A percentile compares a stretch with the other conserved stretches of the same genome.
Evolutionary conservation across 176 grass and related monocot genomes (phyloP).

Genomic region (Cenchrus purpureus): DNA sequence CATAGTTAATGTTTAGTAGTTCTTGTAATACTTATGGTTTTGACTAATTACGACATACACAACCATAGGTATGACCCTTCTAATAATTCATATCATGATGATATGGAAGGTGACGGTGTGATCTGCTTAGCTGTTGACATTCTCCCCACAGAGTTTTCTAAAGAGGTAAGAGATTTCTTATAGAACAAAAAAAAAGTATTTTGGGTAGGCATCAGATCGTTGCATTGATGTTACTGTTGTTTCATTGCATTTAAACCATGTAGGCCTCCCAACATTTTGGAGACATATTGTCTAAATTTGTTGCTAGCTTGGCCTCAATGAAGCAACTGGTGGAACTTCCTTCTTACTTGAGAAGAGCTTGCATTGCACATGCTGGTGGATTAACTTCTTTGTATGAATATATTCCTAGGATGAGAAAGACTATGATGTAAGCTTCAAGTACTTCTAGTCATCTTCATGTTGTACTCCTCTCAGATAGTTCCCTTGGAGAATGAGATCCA

Average conservation of each 20-base stretch:
- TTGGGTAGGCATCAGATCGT: background rate
- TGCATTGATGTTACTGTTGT: constrained; percentile 6
- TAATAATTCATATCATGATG: constrained; percentile 77
- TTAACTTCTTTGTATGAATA: constrained; percentile 90
- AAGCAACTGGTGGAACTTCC: constrained; percentile 70
- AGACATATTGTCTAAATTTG: constrained; percentile 81
- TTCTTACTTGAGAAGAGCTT: constrained; percentile 82
- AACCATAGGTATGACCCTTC: constrained; percentile 71
- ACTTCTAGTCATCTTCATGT: constrained; percentile 18
- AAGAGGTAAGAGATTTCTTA: constrained; percentile 62
- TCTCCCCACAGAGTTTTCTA: constrained; percentile 93
- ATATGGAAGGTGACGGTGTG: constrained; percentile 77
- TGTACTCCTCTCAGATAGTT: constrained; percentile 27
- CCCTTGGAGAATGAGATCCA: background rate
- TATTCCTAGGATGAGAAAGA: constrained; percentile 87
- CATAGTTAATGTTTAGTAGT: background rate
- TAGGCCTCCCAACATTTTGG: constrained; percentile 98
- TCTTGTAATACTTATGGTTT: constrained; percentile 8
- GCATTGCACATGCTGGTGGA: constrained; percentile 74
- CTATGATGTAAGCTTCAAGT: constrained; percentile 69
- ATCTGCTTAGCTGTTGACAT: constrained; percentile 95
- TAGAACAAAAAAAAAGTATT: constrained; percentile 10
- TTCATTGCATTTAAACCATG: constrained; percentile 33
- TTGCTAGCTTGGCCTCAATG: constrained; percentile 69
- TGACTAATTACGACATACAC: constrained; percentile 33